Evolutionary conservation across 352 stramenopile genomes (phyloP), one percentile per base, ranked within the genome.

Genomic region (Pythium rhizo-oryzae): DNA sequence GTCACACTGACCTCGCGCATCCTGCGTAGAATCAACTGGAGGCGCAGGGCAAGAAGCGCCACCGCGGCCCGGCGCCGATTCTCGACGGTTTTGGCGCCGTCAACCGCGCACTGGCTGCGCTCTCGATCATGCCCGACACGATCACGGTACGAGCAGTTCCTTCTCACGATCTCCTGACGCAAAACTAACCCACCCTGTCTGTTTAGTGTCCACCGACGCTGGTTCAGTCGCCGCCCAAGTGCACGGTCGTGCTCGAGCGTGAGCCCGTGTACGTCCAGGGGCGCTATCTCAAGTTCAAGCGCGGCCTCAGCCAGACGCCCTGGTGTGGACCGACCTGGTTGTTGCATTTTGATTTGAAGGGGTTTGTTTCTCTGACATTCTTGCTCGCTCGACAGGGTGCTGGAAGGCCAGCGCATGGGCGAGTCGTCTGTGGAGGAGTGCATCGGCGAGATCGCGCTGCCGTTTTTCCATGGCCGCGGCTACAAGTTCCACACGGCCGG

Each of bases 401-500:
- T 98, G 19, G 90, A 97, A 24, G 91, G 89, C 21, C 67, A 86
- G 49, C 84, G 89, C 41, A 91, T 96, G 72, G 91, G 87, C 41
- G 87, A 94, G 46, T 92, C 83, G 21, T 97, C 89, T 0, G 93
- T 98, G 18, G 90, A 98, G 66, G 92, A 98, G 62, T 82, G 80
- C 61, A 97, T 97, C 50, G 84, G 84, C 9, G 84, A 91, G 18
- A 74, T 89, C 51, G 80, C 90, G 24, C 49, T 90, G 54, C 77
- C 85, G 9, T 85, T 85, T 54, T 92, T 93, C 59, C 62, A 84
- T 4, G 85, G 83, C 12, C 68, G 75, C 43, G 70, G 81, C 46
- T 95, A 94, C 78, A 99, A 99, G 71, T 99, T 99, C 62, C 96
- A 99, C 82, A 98, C 93, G 1, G 96, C 94, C 8, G 97, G 97